These are phyloP conservation scores for Gliomastix tumulicola DNA, from an alignment of 2,329 filamentous ascomycete species.

Conservation along the genomic window DNA sequence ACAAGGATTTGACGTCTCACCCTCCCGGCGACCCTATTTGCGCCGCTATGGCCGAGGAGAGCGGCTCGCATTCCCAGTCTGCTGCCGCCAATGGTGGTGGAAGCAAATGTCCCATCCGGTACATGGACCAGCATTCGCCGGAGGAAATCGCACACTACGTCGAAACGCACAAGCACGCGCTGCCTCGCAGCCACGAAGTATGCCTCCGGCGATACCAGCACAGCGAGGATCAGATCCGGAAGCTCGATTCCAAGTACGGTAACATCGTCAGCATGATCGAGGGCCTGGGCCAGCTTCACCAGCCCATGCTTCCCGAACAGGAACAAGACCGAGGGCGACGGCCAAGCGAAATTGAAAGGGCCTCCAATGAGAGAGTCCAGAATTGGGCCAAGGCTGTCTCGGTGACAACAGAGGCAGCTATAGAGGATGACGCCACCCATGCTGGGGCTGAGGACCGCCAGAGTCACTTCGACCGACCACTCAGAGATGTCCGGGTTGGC, in stretches of 20 bases:
- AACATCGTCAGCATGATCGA: conserved; percentile 92
- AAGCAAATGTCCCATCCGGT: conserved; percentile 84
- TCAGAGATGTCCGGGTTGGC: conserved; percentile 87
- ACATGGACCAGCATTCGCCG: conserved; percentile 83
- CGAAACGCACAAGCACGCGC: conserved; percentile 89
- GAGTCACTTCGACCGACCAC: conserved; percentile 72
- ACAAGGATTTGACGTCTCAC: conserved; percentile 39
- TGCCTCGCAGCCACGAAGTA: conserved; percentile 88
- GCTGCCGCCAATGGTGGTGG: conserved; percentile 40
- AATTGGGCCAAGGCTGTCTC: conserved; percentile 80
- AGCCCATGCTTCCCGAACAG: conserved; percentile 68
- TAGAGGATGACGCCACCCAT: conserved; percentile 19
- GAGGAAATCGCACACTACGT: conserved; percentile 92
- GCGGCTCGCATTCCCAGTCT: conserved; percentile 38
- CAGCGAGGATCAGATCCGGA: conserved; percentile 76
- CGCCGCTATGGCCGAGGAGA: conserved; percentile 54
- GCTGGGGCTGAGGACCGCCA: conserved; percentile 40
- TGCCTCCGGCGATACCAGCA: conserved; percentile 86
- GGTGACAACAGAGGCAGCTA: conserved; percentile 29
- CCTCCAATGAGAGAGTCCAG: conserved; percentile 66
- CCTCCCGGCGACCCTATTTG: conserved; percentile 54
- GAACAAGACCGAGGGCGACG: conserved; percentile 37
- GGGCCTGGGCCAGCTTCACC: conserved; percentile 79
- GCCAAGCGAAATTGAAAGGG: conserved; percentile 37
- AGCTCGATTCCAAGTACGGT: conserved; percentile 91